Evolutionary conservation across 1,139 yeast species (phyloP).

Genomic region (Geotrichum europaeum): DNA sequence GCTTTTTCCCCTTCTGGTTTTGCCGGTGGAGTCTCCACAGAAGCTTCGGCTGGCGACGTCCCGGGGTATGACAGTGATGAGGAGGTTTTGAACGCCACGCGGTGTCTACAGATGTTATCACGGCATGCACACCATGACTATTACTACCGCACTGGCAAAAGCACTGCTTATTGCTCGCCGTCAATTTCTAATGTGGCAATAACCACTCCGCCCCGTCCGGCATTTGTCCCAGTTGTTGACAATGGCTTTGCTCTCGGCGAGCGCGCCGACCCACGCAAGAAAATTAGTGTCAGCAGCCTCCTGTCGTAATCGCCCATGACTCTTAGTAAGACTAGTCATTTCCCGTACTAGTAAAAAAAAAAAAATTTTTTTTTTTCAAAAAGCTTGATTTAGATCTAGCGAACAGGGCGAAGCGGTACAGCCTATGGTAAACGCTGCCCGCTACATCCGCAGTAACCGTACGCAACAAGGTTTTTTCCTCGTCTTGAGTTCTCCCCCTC

Average conservation of each 20-base stretch:
- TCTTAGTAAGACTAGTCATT: background rate
- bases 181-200: background rate
- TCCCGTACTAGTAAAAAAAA: background rate
- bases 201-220: background rate
- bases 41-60: background rate
- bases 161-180: background rate
- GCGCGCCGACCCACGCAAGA: background rate
- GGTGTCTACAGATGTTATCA: constrained; percentile 4
- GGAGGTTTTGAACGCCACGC: constrained; percentile 3
- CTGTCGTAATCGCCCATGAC: background rate
- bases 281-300: background rate
- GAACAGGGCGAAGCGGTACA: too few relatives aligned
- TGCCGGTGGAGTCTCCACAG: background rate
- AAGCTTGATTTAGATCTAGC: background rate
- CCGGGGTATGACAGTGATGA: background rate
- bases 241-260: background rate
- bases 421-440: too few relatives aligned
- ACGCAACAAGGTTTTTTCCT: too few relatives aligned
- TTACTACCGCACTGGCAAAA: background rate
- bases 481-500: too few relatives aligned
- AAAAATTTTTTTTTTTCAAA: background rate
- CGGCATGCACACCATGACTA: background rate
- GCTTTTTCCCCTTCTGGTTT: background rate
- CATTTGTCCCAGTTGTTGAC: background rate
- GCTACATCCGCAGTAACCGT: too few relatives aligned